Evolutionary conservation across 805 yeast species (phyloP).

Genomic region (Soucietia sequanensis): DNA sequence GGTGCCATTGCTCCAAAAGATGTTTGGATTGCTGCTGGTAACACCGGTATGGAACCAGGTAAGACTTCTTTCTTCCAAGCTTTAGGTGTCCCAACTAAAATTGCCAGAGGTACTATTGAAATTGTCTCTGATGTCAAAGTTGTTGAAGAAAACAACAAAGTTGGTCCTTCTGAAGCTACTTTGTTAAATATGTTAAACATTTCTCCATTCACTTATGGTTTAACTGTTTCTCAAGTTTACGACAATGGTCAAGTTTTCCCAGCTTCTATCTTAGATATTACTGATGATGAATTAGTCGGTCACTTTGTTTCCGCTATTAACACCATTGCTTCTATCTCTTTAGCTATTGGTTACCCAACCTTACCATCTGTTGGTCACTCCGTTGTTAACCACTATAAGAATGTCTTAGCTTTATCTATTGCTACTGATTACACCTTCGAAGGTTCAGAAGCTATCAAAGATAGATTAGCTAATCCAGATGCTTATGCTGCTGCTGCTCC

Average conservation of each 20-base stretch:
- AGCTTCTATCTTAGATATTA: constrained; percentile 93
- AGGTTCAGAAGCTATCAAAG: constrained; percentile 98
- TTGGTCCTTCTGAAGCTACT: constrained; percentile 99
- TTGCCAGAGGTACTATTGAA: constrained; percentile 99
- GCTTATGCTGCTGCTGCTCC: constrained; percentile 99
- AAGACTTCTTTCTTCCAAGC: constrained; percentile 99
- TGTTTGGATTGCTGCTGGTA: constrained; percentile 97
- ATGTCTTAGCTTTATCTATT: constrained; percentile 94
- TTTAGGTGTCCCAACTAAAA: constrained; percentile 99
- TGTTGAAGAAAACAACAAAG: constrained; percentile 80
- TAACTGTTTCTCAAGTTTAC: constrained; percentile 94
- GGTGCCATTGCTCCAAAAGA: constrained; percentile 99
- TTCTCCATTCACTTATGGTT: constrained; percentile 99
- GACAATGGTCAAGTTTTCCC: constrained; percentile 99
- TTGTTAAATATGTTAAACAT: constrained; percentile 99
- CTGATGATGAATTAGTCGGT: constrained; percentile 91
- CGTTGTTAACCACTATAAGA: constrained; percentile 98
- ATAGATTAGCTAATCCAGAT: constrained; percentile 99
- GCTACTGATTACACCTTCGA: constrained; percentile 99
- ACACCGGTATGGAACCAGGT: constrained; percentile 99
- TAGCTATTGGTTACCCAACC: constrained; percentile 99
- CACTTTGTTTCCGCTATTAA: constrained; percentile 92
- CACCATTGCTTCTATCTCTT: constrained; percentile 92
- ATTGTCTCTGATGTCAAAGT: constrained; percentile 96
- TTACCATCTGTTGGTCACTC: constrained; percentile 99